These are phyloP conservation scores for Cystobasidium onofrii DNA, from an alignment of 768 basidiomycete genomes.

Conservation along the genomic window DNA sequence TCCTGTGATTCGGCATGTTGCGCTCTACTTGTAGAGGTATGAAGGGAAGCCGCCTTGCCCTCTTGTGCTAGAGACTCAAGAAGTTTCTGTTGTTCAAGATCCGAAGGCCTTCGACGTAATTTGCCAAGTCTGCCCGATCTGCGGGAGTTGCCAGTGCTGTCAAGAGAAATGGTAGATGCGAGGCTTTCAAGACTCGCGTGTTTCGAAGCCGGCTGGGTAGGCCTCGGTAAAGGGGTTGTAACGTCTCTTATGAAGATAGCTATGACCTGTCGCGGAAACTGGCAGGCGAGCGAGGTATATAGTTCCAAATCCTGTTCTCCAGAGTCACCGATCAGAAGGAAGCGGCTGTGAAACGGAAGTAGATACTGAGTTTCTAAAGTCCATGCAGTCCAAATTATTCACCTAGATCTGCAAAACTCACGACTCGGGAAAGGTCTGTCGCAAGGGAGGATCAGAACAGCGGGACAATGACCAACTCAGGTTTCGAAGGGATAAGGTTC, in stretches of 20 bases:
- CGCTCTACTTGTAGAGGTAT: too few species aligned
- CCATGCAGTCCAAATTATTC: too few species aligned
- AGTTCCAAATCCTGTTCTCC: slow-evolving; percentile 94
- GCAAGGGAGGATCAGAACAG: too few species aligned
- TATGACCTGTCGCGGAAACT: slow-evolving; percentile 58
- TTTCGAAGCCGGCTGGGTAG: neutral
- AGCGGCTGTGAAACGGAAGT: slow-evolving; percentile 13
- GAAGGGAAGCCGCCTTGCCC: neutral
- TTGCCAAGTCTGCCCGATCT: too few species aligned
- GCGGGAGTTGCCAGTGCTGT: too few species aligned
- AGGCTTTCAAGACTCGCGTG: neutral
- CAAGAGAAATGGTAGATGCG: neutral
- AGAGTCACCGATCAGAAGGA: slow-evolving; percentile 62
- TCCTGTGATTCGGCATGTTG: neutral
- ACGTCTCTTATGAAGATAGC: slow-evolving; percentile 80
- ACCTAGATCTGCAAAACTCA: neutral
- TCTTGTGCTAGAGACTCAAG: neutral
- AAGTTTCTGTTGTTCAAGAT: slow-evolving; percentile 1
- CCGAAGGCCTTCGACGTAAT: slow-evolving; percentile 12
- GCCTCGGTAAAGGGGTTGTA: slow-evolving; percentile 41
- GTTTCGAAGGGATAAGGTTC: too few species aligned
- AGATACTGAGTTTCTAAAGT: too few species aligned
- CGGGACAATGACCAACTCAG: too few species aligned
- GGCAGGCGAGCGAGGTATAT: slow-evolving; percentile 65
- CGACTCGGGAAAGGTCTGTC: neutral